Percentiles rank a stretch among this genome's conserved stretches.
Evolutionary conservation across 257 asterid species (phyloP).

Genomic region (Scutellaria minor): DNA sequence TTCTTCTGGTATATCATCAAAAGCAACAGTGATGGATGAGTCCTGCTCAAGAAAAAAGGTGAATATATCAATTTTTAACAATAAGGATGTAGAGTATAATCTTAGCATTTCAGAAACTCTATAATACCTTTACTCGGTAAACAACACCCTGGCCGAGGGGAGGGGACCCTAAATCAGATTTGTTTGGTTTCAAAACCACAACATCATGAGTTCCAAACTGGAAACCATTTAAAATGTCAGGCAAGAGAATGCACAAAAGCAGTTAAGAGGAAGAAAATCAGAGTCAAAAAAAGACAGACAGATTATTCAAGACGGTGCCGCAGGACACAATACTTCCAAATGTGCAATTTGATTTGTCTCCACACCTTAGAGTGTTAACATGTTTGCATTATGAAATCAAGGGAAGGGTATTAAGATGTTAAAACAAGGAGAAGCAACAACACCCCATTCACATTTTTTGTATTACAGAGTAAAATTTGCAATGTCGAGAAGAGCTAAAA

Average conservation of each 20-base stretch:
- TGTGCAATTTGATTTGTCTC: constrained; percentile 11
- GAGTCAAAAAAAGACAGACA: constrained; percentile 12
- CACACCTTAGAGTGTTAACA: neutral
- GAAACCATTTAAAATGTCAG: constrained; percentile 32
- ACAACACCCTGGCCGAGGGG: constrained; percentile 97
- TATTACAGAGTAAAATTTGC: constrained; percentile 4
- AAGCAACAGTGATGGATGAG: constrained; percentile 88
- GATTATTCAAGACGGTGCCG: constrained; percentile 26
- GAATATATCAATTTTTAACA: constrained; percentile 19
- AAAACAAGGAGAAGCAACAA: neutral
- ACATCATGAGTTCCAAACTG: constrained; percentile 97
- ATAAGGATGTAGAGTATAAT: constrained; percentile 12
- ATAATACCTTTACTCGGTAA: constrained; percentile 82
- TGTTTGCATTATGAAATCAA: neutral
- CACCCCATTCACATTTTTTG: neutral
- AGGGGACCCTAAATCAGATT: constrained; percentile 87
- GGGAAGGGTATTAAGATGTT: neutral
- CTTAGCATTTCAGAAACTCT: constrained; percentile 11
- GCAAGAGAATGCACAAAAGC: constrained; percentile 12
- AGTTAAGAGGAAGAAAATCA: neutral
- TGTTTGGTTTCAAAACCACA: constrained; percentile 84
- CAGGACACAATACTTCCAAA: constrained; percentile 26
- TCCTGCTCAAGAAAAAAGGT: constrained; percentile 62
- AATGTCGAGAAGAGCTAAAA: neutral
- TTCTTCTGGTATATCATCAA: constrained; percentile 96